Evolutionary conservation across 495 filamentous ascomycete genomes (phyloP).

Genomic region (Sabuloglossum arenarium): DNA sequence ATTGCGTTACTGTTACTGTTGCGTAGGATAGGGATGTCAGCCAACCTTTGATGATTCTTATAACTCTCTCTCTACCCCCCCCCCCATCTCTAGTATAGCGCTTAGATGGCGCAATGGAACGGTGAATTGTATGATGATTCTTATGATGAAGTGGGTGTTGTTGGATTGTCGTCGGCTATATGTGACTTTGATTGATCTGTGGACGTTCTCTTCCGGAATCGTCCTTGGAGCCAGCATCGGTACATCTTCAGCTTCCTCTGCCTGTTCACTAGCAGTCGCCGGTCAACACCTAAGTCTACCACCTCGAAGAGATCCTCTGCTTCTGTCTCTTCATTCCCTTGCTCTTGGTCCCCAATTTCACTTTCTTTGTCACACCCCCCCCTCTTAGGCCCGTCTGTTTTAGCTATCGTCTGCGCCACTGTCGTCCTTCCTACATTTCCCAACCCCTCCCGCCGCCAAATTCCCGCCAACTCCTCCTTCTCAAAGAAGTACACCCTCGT

Average conservation of each 20-base stretch:
- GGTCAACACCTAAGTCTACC: conserved; percentile 57
- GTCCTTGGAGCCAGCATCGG: conserved; percentile 88
- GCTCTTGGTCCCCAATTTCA: not conserved
- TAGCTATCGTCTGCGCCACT: conserved; percentile 13
- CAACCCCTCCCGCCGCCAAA: conserved; percentile 39
- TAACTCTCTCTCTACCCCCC: not conserved
- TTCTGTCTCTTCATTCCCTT: conserved; percentile 1
- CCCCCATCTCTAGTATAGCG: not conserved
- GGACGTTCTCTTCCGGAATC: conserved; percentile 43
- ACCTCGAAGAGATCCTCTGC: conserved; percentile 34
- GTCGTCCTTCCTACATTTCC: conserved; percentile 9
- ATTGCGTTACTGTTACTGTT: too few relatives aligned
- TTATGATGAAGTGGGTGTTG: not conserved
- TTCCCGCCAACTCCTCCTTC: conserved; percentile 51
- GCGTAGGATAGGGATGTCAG: too few relatives aligned
- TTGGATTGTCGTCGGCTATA: not conserved
- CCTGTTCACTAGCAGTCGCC: conserved; percentile 79
- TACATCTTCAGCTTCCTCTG: conserved; percentile 91
- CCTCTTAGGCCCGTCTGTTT: conserved; percentile 1
- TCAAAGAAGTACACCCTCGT: conserved; percentile 97
- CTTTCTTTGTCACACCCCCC: not conserved
- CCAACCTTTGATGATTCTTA: not conserved
- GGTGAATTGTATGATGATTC: not conserved
- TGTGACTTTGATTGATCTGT: not conserved
- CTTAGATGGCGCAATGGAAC: not conserved